A percentile compares a stretch with the other conserved stretches of the same genome.
Conservation (phyloP, 768 basidiomycete genomes). For the Daedalea quercina region DNA sequence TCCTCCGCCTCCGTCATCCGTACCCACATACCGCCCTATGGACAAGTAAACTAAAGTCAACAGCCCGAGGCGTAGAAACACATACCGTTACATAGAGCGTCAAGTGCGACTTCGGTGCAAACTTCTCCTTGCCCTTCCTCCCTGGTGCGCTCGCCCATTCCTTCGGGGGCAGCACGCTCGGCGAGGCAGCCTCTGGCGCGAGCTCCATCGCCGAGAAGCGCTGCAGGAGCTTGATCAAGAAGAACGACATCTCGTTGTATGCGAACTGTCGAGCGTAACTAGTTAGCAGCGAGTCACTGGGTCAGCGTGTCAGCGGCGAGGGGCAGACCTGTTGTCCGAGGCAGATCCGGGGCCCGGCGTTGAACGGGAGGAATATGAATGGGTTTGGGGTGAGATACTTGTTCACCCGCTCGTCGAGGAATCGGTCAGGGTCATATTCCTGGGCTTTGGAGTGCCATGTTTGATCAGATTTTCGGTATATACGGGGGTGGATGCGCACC, state of each 20-base stretch:
- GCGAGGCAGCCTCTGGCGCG: constrained; percentile 29
- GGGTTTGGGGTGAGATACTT: constrained; percentile 52
- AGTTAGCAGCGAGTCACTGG: neutral
- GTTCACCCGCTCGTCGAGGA: constrained; percentile 49
- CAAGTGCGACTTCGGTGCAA: constrained; percentile 32
- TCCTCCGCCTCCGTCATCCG: constrained; percentile 18
- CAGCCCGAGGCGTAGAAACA: neutral
- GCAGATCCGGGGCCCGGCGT: constrained; percentile 61
- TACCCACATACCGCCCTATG: constrained; percentile 25
- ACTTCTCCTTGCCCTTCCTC: constrained; percentile 34
- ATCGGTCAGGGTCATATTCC: constrained; percentile 59
- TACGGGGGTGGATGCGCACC: constrained; percentile 28
- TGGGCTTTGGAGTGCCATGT: constrained; percentile 16
- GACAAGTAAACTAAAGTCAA: neutral
- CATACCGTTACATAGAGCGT: constrained; percentile 34
- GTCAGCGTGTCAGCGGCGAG: neutral
- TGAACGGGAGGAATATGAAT: constrained; percentile 66
- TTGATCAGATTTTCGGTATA: neutral
- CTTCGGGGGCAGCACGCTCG: constrained; percentile 23
- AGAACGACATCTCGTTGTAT: constrained; percentile 50
- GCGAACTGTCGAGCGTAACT: constrained; percentile 32
- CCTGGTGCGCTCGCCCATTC: constrained; percentile 27
- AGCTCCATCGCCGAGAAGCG: constrained; percentile 36
- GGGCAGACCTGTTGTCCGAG: constrained; percentile 39
- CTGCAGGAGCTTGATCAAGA: constrained; percentile 47